Base-by-base conservation (phyloP, 345 rosid species). In the Nephelium lappaceum region DNA sequence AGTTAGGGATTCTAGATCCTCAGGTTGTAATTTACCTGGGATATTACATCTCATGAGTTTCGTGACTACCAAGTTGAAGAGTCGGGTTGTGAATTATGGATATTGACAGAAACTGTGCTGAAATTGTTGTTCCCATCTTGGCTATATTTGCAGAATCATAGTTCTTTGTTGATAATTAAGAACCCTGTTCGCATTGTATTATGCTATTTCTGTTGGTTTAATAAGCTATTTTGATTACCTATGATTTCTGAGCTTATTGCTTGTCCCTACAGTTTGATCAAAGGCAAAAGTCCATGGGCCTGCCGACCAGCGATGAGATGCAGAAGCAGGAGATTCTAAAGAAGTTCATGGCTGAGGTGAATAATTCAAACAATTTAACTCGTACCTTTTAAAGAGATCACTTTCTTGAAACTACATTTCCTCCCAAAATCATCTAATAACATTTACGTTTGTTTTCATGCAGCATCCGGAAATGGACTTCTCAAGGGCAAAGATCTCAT, bases 391-490 rank as follows among this genome's bases (percentile, higher is more conserved):
- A 31, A 18, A 31, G 15, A 11, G 24, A 14, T 8, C 27, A 1
- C 5, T 12, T 39, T 27, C 9, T 70, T 31, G 14, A 67, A 43
- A 58, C 21, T n/a, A 58, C 27, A 24, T 41, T 23, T n/a, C 47
- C 31, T 45, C 6, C 53, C 11, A n/a, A 75, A 45, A 25, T 24
- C 14, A 73, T 63, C 76, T 11, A n/a, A 19, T 43, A 60, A 45
- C 51, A 11, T 0, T 38, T 53, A 42, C 0, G 4, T 78, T 55
- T 76, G 31, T 68, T 41, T 43, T 63, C 5, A 10, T 75, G 86
- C 97, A 94, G 98, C 98, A 94, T 79, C 99, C 99, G 2, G 97
- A 96, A 90, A 91, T 96, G 99, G 99, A 96, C 82, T 96, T 94
- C 85, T 86, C 98, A 39, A 85, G 81, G 81, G 95, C 98, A 60